These are phyloP conservation scores for Debaryomyces fabryi DNA, from an alignment of 1,139 yeast genomes.

Conservation along the genomic window DNA sequence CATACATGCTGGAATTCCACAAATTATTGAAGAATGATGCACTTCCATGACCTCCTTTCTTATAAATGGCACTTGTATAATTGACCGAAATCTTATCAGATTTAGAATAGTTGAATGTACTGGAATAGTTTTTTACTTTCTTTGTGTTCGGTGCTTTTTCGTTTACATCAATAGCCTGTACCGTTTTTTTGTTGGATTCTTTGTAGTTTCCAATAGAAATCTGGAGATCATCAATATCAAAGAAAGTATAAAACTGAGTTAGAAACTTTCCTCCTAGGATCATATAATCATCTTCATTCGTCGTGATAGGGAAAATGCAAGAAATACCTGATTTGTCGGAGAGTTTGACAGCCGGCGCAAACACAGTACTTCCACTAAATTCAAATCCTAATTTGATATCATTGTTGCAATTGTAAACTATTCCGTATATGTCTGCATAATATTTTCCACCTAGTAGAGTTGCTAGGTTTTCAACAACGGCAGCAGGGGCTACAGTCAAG, in stretches of 20 bases:
- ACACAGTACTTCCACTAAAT: constrained; percentile 5
- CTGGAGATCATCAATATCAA: constrained; percentile 10
- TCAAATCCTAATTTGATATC: constrained; percentile 4
- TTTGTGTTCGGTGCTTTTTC: constrained; percentile 62
- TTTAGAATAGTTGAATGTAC: constrained; percentile 2
- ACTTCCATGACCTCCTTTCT: constrained; percentile 3
- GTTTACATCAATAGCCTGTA: constrained; percentile 78
- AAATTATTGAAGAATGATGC: constrained; percentile 2
- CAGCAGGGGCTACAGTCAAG: constrained; percentile 6
- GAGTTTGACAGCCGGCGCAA: not conserved
- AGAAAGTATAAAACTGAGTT: constrained; percentile 10
- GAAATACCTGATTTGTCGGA: constrained; percentile 5
- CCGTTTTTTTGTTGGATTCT: constrained; percentile 77
- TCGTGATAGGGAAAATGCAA: constrained; percentile 9
- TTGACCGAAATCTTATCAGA: constrained; percentile 1
- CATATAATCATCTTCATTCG: constrained; percentile 9
- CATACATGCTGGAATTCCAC: constrained; percentile 1
- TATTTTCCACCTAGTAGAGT: constrained; percentile 9
- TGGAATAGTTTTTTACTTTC: constrained; percentile 2
- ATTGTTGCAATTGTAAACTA: constrained; percentile 8
- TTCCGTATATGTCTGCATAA: not conserved
- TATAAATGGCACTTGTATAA: constrained; percentile 6
- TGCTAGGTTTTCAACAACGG: constrained; percentile 7
- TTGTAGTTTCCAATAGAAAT: constrained; percentile 11
- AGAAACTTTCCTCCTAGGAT: constrained; percentile 10